A percentile compares a stretch with the other conserved stretches of the same genome.
These are phyloP conservation scores for Tilletia setariae DNA, from an alignment of 1,284 basidiomycete species.

Conservation along the genomic window DNA sequence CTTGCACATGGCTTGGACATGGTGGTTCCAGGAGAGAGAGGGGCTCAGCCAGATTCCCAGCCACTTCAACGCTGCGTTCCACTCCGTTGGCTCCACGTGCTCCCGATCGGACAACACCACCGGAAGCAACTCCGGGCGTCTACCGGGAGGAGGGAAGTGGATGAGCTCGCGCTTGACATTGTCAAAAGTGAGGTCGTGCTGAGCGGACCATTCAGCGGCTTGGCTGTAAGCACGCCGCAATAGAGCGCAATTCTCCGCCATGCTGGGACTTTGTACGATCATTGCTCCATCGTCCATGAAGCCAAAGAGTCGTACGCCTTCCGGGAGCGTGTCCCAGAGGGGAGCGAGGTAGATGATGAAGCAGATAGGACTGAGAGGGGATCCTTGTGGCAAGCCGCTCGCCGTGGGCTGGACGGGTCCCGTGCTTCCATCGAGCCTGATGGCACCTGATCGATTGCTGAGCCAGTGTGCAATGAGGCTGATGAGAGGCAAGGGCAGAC, in stretches of 20 bases:
- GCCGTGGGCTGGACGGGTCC: neutral
- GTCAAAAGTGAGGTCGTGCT: conserved; percentile 8
- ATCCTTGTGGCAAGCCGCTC: conserved; percentile 5
- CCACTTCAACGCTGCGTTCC: neutral
- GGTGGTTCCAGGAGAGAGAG: neutral
- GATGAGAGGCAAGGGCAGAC: neutral
- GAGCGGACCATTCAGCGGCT: neutral
- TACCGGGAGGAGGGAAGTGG: neutral
- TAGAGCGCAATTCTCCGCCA: neutral
- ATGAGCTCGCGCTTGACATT: conserved; percentile 6
- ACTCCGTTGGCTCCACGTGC: neutral
- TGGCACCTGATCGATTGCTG: neutral
- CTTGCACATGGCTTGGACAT: neutral
- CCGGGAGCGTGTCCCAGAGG: neutral
- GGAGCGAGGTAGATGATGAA: conserved; percentile 11
- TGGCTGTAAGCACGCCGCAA: neutral
- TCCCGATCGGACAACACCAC: neutral
- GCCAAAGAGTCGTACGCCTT: conserved; percentile 1
- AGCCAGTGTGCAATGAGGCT: neutral
- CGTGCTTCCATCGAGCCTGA: neutral
- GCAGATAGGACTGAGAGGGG: conserved; percentile 2
- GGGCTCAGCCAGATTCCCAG: conserved; percentile 14
- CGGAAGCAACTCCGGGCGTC: neutral
- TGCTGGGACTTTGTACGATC: neutral
- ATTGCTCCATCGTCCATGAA: conserved; percentile 3